Evolutionary conservation across 2,329 filamentous ascomycete genomes (phyloP).

Genomic region (Cercospora sp.): DNA sequence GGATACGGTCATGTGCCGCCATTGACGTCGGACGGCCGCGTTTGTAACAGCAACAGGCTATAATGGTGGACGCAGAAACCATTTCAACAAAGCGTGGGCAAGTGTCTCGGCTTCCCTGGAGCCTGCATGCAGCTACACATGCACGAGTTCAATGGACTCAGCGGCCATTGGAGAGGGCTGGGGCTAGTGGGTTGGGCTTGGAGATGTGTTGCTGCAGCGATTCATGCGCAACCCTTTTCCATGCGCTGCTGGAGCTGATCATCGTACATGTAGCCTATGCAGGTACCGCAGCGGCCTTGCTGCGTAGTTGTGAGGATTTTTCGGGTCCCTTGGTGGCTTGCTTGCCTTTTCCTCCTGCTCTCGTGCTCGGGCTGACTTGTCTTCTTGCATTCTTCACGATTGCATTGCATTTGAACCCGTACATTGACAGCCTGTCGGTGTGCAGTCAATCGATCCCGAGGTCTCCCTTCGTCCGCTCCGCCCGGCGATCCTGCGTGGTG

Average conservation of each 20-base stretch:
- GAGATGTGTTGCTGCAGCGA: neutral
- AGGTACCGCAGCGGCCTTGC: neutral
- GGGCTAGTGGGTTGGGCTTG: neutral
- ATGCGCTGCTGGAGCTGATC: constrained; percentile 13
- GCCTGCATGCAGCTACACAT: neutral
- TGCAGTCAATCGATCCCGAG: neutral
- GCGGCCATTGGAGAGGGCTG: neutral
- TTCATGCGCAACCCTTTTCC: neutral
- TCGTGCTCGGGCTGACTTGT: neutral
- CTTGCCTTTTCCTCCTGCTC: neutral
- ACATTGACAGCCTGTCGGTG: neutral
- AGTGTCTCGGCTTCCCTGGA: neutral
- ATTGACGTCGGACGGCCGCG: neutral
- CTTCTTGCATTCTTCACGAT: neutral
- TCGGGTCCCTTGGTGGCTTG: neutral
- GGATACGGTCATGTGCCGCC: neutral
- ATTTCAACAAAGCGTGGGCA: neutral
- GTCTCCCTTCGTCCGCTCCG: neutral
- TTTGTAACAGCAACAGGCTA: neutral
- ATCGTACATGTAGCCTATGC: constrained; percentile 18
- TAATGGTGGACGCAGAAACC: neutral
- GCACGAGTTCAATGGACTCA: neutral
- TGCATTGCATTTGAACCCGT: neutral
- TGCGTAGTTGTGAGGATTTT: neutral
- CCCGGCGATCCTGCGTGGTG: neutral